phyloP scores from a whole-genome alignment of 495 filamentous ascomycete genomes.

The Bryoglossum gracile region DNA sequence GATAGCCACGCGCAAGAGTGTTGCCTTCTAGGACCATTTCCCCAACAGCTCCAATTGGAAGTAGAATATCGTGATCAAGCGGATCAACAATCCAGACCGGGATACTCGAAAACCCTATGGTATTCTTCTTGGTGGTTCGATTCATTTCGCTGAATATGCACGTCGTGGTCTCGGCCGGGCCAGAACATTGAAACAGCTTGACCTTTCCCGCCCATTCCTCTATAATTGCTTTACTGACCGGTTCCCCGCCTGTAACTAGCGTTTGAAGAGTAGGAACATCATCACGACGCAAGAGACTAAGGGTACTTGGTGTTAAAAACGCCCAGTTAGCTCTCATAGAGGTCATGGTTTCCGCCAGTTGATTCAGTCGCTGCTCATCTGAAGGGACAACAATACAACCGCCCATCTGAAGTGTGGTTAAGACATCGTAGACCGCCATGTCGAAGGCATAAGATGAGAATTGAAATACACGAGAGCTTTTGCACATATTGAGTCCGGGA shows the following conservation, averaged over 20 bases:
- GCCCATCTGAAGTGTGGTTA: conserved; percentile 64
- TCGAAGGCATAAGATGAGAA: conserved; percentile 44
- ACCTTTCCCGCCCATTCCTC: conserved; percentile 46
- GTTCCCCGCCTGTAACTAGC: conserved; percentile 45
- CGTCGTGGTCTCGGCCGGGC: conserved; percentile 36
- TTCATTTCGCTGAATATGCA: background rate
- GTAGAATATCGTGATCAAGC: conserved; percentile 40
- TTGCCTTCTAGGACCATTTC: conserved; percentile 55
- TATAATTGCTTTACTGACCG: conserved; percentile 44
- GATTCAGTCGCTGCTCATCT: conserved; percentile 30
- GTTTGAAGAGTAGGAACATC: conserved; percentile 40
- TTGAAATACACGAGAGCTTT: conserved; percentile 2
- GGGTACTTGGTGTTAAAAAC: conserved; percentile 39
- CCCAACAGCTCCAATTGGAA: conserved; percentile 51
- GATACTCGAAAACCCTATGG: too few species aligned
- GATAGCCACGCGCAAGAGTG: conserved; percentile 34
- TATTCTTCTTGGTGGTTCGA: too few species aligned
- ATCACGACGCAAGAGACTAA: conserved; percentile 32
- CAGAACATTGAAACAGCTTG: conserved; percentile 49
- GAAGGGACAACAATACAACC: conserved; percentile 44
- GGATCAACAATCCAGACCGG: conserved; percentile 61
- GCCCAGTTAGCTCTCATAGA: conserved; percentile 28
- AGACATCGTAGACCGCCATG: conserved; percentile 76
- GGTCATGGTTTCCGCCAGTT: conserved; percentile 32
- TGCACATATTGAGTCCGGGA: background rate